Evolutionary conservation across 2,329 filamentous ascomycete species (phyloP).

Genomic region (Pestalotiopsis sp.): DNA sequence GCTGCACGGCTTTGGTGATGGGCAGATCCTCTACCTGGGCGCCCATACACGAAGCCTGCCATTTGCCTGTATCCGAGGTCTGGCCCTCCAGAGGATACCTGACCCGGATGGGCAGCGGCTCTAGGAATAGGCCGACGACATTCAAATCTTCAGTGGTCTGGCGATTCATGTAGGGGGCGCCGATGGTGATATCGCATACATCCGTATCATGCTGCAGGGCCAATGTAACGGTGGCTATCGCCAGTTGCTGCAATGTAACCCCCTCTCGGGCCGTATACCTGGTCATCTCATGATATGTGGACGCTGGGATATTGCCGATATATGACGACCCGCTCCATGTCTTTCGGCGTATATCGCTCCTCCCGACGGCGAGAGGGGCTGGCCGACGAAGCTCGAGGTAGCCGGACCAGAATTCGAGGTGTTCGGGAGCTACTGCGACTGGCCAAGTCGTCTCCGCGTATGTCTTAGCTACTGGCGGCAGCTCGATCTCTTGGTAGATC

Average conservation of each 20-base stretch:
- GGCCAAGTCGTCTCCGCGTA: background rate
- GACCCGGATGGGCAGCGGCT: conserved; percentile 30
- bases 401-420: background rate
- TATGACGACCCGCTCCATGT: background rate
- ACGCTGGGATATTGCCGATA: background rate
- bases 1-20: background rate
- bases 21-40: background rate
- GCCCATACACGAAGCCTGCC: background rate
- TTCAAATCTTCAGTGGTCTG: conserved; percentile 21
- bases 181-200: conserved; percentile 27
- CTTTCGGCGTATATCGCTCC: background rate
- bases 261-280: background rate
- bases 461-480: background rate
- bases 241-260: conserved; percentile 9
- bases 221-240: background rate
- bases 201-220: conserved; percentile 4
- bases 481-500: conserved; percentile 19
- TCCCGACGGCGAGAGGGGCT: background rate
- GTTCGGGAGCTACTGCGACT: background rate
- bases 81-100: conserved; percentile 17
- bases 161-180: conserved; percentile 32
- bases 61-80: background rate
- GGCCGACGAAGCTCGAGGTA: background rate
- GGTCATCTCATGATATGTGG: background rate
- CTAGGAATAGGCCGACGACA: conserved; percentile 31